Evolutionary conservation across 2,329 filamentous ascomycete genomes (phyloP).

Genomic region (Massarina eburnea): DNA sequence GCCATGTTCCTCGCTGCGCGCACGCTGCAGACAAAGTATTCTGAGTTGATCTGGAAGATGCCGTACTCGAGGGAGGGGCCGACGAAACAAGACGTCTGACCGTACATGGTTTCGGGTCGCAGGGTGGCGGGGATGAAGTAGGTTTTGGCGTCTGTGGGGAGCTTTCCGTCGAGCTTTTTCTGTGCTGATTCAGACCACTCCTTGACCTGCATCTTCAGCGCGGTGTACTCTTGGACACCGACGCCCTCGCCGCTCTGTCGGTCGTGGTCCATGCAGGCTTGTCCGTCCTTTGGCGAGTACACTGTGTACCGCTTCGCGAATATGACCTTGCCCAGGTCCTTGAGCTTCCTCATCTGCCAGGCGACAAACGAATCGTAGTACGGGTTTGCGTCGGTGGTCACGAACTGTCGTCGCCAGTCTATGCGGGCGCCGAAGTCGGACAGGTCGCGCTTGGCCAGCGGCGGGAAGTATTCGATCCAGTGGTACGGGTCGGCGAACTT

Average conservation of each 20-base stretch:
- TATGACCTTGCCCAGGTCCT: constrained; percentile 88
- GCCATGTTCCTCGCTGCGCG: constrained; percentile 92
- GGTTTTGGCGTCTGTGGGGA: constrained; percentile 76
- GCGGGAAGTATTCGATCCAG: constrained; percentile 91
- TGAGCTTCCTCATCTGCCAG: constrained; percentile 96
- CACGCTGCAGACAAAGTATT: constrained; percentile 83
- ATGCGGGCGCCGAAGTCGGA: constrained; percentile 82
- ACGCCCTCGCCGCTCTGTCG: constrained; percentile 78
- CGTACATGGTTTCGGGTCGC: constrained; percentile 97
- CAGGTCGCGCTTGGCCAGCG: constrained; percentile 76
- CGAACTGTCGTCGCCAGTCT: constrained; percentile 89
- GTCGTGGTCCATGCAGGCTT: constrained; percentile 88
- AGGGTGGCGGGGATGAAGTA: constrained; percentile 92
- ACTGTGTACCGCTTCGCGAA: constrained; percentile 93
- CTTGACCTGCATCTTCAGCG: constrained; percentile 84
- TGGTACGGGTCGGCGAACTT: constrained; percentile 87
- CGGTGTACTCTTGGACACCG: constrained; percentile 88
- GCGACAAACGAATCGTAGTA: constrained; percentile 95
- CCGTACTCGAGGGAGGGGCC: constrained; percentile 88
- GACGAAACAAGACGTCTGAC: constrained; percentile 94
- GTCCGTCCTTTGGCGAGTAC: constrained; percentile 82
- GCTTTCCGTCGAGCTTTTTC: constrained; percentile 71
- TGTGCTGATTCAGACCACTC: constrained; percentile 82
- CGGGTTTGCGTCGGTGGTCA: constrained; percentile 94
- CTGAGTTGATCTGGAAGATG: constrained; percentile 71